Evolutionary conservation across 202 grass and related monocot genomes (phyloP).

Genomic region (Carex sylvatica): DNA sequence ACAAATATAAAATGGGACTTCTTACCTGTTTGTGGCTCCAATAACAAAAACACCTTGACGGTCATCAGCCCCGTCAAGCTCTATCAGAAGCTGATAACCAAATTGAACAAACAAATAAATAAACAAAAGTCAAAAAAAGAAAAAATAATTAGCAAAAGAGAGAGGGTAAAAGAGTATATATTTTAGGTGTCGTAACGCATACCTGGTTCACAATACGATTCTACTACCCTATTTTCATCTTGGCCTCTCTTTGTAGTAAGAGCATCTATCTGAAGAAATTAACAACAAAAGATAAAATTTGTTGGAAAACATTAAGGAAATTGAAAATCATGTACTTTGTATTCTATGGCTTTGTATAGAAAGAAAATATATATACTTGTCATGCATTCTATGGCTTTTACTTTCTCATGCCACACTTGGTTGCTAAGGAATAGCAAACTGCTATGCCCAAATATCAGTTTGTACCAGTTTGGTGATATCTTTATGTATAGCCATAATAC

Average conservation of each 20-base stretch:
- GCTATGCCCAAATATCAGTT: slow-evolving; percentile 9
- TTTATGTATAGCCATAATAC: neutral
- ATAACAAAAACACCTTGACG: slow-evolving; percentile 76
- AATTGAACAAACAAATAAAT: slow-evolving; percentile 19
- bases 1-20: neutral
- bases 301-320: neutral
- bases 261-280: slow-evolving; percentile 63
- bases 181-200: neutral
- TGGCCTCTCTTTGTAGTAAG: slow-evolving; percentile 62
- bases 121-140: too few relatives aligned
- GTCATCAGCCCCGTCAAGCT: slow-evolving; percentile 76
- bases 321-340: neutral
- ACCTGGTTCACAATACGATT: slow-evolving; percentile 79
- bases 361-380: neutral
- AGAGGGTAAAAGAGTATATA: neutral
- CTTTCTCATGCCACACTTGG: neutral
- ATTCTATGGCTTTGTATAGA: neutral
- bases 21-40: slow-evolving; percentile 85
- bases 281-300: slow-evolving; percentile 14
- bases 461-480: neutral
- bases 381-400: neutral
- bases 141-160: neutral
- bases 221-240: slow-evolving; percentile 71
- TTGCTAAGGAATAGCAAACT: neutral
- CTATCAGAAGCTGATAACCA: slow-evolving; percentile 57